Evolutionary conservation across 2,329 filamentous ascomycete genomes (phyloP), one percentile per base, ranked within the genome.

Genomic region (Dryadomyces quercivorus): DNA sequence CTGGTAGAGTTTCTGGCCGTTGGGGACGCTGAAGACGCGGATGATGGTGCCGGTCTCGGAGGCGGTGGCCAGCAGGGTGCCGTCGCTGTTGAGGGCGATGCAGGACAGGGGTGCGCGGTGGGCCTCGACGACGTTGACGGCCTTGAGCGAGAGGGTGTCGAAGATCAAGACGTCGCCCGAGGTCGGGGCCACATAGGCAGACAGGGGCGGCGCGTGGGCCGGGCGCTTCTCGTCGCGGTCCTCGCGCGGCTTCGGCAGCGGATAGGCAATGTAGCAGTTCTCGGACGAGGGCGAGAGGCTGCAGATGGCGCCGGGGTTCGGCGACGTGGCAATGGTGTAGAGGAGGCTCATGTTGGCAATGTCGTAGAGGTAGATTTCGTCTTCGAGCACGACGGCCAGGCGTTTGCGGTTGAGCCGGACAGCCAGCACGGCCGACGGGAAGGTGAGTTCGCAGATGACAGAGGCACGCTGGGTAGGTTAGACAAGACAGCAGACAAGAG

Each of bases 31-130:
- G 69, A 98, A 98, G 52, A 98, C 90, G 16, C 93, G 84, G 59
- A 98, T 95, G 57, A 98, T 95, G 0, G 93, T 98, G 59, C 93
- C 93, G 53, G 95, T 98, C 67, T 98, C 93, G 21, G 92, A 97
- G 1, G 93, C 89, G 2, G 93, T 98, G 15, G 93, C 93, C 47
- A 98, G 76, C 46, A 96, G 71, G 3, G 88, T 96, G 13, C 93
- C 93, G 58, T 96, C 90, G 64, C 83, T 91, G 68, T 96, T 98
- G 58, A 98, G 76, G 21, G 90, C 86, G 53, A 98, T 88, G 65
- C 85, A 93, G 13, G 88, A 95, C 16, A 98, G 70, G 0, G 93
- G 91, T 15, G 93, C 89, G 58, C 91, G 85, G 70, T 98, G 93
- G 16, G 93, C 93, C 69, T 96, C 90, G 55, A 97, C 86, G 26